A percentile compares a stretch with the other conserved stretches of the same genome.
Conservation (phyloP, 1,139 yeast genomes). For the Suhomyces panamericanus region DNA sequence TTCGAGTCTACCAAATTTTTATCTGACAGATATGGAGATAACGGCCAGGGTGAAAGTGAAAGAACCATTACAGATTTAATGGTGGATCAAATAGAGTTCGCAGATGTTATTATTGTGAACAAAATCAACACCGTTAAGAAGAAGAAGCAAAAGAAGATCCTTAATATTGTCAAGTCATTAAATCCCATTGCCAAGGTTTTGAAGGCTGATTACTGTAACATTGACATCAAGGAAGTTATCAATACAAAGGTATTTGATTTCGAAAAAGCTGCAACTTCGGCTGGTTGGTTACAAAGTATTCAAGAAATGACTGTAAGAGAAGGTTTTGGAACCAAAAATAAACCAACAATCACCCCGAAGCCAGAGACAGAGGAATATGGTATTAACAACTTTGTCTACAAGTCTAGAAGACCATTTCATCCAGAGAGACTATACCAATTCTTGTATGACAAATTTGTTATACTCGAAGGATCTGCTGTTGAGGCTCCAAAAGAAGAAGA, state of each 20-base stretch:
- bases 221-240: conserved; percentile 34
- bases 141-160: conserved; percentile 25
- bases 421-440: conserved; percentile 41
- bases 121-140: conserved; percentile 30
- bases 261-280: conserved; percentile 43
- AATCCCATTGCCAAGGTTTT: conserved; percentile 44
- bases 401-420: conserved; percentile 43
- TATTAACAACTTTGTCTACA: conserved; percentile 42
- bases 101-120: conserved; percentile 44
- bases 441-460: conserved; percentile 35
- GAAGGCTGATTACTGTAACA: conserved; percentile 35
- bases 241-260: conserved; percentile 38
- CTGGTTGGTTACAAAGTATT: conserved; percentile 48
- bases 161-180: conserved; percentile 30
- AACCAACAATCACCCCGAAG: conserved; percentile 23
- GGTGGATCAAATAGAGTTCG: conserved; percentile 48
- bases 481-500: conserved; percentile 15
- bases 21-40: conserved; percentile 40
- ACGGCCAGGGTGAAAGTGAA: conserved; percentile 39
- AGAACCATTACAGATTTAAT: conserved; percentile 46
- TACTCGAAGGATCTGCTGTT: conserved; percentile 24
- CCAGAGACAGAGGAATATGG: conserved; percentile 43
- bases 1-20: conserved; percentile 46
- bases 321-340: conserved; percentile 30
- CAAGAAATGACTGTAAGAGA: conserved; percentile 40